Conservation (phyloP, 768 basidiomycete genomes). For the Lactarius trivialis region DNA sequence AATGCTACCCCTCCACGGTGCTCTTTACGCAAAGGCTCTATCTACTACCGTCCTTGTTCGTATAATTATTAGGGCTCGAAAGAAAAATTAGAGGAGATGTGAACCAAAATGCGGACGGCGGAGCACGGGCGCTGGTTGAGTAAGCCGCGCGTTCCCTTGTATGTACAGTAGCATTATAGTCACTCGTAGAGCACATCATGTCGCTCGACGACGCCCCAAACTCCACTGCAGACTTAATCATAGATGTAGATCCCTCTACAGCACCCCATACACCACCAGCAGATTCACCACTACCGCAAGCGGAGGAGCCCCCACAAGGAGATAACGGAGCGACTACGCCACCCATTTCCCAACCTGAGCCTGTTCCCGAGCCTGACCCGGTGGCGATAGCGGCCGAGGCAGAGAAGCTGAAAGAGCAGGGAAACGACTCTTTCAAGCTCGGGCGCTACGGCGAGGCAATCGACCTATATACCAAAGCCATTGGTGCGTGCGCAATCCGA, state of each 20-base stretch:
- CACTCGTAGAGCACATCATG: conserved; percentile 7
- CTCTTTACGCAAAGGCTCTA: not conserved
- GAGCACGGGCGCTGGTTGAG: conserved; percentile 8
- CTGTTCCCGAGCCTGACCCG: conserved; percentile 19
- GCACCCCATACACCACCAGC: not conserved
- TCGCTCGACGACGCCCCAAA: conserved; percentile 1
- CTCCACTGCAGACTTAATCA: not conserved
- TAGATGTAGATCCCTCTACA: not conserved
- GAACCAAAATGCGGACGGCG: too few species aligned
- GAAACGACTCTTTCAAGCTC: conserved; percentile 69
- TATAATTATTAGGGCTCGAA: not conserved
- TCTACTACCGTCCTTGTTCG: not conserved
- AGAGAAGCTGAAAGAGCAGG: conserved; percentile 64
- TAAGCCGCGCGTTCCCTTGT: conserved; percentile 3
- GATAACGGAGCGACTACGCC: not conserved
- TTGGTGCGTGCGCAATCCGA: conserved; percentile 38
- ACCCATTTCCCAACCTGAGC: conserved; percentile 2
- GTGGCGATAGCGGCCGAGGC: conserved; percentile 41
- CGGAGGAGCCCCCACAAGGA: not conserved
- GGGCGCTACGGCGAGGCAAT: conserved; percentile 61
- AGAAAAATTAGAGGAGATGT: not conserved
- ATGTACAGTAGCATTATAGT: not conserved
- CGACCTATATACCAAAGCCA: conserved; percentile 68
- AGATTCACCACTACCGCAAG: not conserved
- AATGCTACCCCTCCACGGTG: not conserved